Percentiles rank a stretch among this genome's conserved stretches.
These are phyloP conservation scores for Blastocystis sp. DNA, from an alignment of 352 stramenopile genomes.

Conservation along the genomic window DNA sequence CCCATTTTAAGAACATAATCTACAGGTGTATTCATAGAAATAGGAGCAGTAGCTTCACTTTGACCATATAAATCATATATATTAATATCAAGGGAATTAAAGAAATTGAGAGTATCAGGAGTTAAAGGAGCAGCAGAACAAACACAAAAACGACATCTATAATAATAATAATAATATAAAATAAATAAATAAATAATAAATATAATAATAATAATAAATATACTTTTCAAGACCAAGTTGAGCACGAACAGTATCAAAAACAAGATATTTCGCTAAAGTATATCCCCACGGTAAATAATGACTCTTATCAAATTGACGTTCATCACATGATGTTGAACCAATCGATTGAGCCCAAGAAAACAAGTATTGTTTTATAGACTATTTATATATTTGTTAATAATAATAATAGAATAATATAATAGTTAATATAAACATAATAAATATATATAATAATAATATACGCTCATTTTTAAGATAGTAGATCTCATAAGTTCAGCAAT, in stretches of 20 bases:
- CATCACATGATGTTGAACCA: no score
- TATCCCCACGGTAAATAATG: conserved; percentile 72
- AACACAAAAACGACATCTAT: conserved; percentile 13
- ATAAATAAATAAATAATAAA: conserved; percentile 14
- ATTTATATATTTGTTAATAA: no score
- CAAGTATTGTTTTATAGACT: no score
- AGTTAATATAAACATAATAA: no score
- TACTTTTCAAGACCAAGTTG: conserved; percentile 29
- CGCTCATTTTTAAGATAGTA: no score
- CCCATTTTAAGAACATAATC: conserved; percentile 41
- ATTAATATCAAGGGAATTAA: conserved; percentile 71
- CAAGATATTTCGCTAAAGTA: conserved; percentile 58
- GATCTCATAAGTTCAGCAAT: conserved; percentile 71
- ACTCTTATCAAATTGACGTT: no score
- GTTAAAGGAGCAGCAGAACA: conserved; percentile 64
- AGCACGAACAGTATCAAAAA: conserved; percentile 46
- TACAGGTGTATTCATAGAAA: conserved; percentile 47
- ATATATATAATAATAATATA: no score
- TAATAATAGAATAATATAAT: no score
- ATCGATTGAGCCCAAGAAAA: no score
- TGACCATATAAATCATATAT: conserved; percentile 78
- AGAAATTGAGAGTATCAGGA: conserved; percentile 74
- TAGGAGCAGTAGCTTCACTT: conserved; percentile 63
- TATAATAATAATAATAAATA: conserved; percentile 24
- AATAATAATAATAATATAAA: not conserved